Evolutionary conservation across 257 asterid species (phyloP).

Genomic region (Solanum sitiens): DNA sequence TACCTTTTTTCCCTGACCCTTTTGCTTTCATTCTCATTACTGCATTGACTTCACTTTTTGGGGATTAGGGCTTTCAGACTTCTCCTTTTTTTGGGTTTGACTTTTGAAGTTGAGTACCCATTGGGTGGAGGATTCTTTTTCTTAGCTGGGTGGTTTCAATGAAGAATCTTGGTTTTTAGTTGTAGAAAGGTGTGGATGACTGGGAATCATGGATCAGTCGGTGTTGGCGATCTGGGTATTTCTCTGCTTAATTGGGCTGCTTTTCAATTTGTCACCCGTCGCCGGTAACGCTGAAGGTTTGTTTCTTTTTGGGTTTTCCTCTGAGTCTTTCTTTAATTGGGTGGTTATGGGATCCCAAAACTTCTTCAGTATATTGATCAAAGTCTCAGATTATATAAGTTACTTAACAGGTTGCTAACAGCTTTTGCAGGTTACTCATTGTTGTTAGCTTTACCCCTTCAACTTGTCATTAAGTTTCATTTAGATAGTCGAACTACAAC

Average conservation of each 20-base stretch:
- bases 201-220: neutral
- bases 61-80: neutral
- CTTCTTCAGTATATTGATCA: neutral
- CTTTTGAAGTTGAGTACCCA: neutral
- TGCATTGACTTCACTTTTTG: neutral
- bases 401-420: neutral
- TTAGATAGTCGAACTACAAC: neutral
- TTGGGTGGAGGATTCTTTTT: neutral
- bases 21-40: neutral
- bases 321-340: neutral
- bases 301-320: neutral
- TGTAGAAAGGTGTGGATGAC: neutral
- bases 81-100: neutral
- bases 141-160: neutral
- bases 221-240: neutral
- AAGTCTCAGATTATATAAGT: neutral
- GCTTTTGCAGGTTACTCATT: neutral
- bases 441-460: neutral
- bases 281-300: constrained; percentile 4
- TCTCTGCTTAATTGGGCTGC: neutral
- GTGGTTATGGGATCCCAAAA: neutral
- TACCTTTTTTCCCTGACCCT: neutral
- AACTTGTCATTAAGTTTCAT: neutral
- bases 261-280: neutral
- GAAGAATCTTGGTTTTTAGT: neutral